Percentiles rank a stretch among this genome's conserved stretches.
Conservation (phyloP, 352 stramenopile species). For the Phytopythium ostracodes region DNA sequence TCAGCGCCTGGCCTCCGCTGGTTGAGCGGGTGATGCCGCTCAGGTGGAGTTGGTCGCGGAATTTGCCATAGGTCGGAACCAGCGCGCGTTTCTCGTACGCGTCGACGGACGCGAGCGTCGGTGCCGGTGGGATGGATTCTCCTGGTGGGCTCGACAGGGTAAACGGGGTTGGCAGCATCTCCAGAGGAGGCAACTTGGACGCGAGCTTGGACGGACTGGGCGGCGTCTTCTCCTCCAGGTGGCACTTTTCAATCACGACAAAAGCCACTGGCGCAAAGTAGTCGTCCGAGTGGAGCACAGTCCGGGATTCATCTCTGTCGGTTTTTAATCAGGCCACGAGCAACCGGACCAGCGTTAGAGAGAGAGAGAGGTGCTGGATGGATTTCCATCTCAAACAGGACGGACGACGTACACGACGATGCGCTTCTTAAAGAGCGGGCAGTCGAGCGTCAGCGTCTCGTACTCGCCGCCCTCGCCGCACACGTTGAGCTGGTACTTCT, state of each 20-base stretch:
- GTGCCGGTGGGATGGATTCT: not conserved
- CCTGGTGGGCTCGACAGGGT: not conserved
- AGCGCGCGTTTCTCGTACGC: slow-evolving; percentile 13
- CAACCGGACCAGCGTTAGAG: not conserved
- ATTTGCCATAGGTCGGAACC: slow-evolving; percentile 27
- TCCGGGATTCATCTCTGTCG: slow-evolving; percentile 84
- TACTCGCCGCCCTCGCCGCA: slow-evolving; percentile 99
- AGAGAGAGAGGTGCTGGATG: too few species aligned
- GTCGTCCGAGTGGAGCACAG: slow-evolving; percentile 91
- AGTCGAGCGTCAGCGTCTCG: slow-evolving; percentile 99
- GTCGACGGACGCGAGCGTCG: slow-evolving; percentile 11
- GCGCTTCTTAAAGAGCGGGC: slow-evolving; percentile 92
- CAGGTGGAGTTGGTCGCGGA: slow-evolving; percentile 66
- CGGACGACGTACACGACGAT: slow-evolving; percentile 78
- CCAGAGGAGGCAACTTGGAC: slow-evolving; percentile 23
- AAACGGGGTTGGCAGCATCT: not conserved
- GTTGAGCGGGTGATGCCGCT: slow-evolving; percentile 53
- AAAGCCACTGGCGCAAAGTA: slow-evolving; percentile 91
- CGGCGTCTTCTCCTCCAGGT: slow-evolving; percentile 86
- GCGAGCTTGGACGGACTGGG: slow-evolving; percentile 29
- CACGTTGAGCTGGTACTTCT: slow-evolving; percentile 97
- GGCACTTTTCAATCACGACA: slow-evolving; percentile 88
- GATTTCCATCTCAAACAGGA: not conserved
- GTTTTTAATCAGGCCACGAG: not conserved
- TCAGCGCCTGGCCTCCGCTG: slow-evolving; percentile 18